Evolutionary conservation across 192 early-diverging fungal species (phyloP), one percentile per base, ranked within the genome.

Genomic region (Rhizoclosmatium sp.): DNA sequence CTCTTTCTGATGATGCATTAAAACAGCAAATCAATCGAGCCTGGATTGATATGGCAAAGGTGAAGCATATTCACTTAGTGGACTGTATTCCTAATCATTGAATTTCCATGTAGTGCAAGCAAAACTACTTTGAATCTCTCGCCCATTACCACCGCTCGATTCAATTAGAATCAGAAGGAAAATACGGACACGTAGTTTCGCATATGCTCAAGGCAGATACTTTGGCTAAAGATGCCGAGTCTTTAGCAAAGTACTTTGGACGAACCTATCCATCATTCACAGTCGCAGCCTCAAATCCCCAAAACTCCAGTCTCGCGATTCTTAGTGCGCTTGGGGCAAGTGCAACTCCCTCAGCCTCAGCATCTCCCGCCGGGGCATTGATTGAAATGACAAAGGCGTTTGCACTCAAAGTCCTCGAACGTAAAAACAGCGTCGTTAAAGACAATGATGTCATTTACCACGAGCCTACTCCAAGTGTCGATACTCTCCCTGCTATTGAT

Each of bases 371-470:
- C 0, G 83, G 89, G 41, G 90, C 92, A 0, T 74, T 99, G 45
- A 88, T 91, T 47, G 96, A 98, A 48, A 82, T 92, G 5, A 89
- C 91, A 59, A 92, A 94, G 64, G 79, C 89, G 1, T 86, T 92
- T 31, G 70, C 90, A 0, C 88, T 91, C 47, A 80, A 88, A 4
- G 91, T 92, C 78, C 87, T 84, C 2, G 97, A 97, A 46, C 91
- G 93, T 79, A 90, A 93, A 67, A 62, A 74, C 31, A 83, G 84
- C 44, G 91, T 92, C 1, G 89, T 87, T 21, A 92, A 92, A 56
- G 98, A 99, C 87, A 99, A 99, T 82, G 98, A 99, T 83, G 86
- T 98, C 80, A 92, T 99, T 46, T 99, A 99, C 84, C 93, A 96
- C 84, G 95, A 94, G 58, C 69, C 89, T 0, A 93, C 96, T 0